A percentile compares a stretch with the other conserved stretches of the same genome.
Evolutionary conservation across 2,329 filamentous ascomycete species (phyloP).

Genomic region (Sclerotiophoma versabilis): DNA sequence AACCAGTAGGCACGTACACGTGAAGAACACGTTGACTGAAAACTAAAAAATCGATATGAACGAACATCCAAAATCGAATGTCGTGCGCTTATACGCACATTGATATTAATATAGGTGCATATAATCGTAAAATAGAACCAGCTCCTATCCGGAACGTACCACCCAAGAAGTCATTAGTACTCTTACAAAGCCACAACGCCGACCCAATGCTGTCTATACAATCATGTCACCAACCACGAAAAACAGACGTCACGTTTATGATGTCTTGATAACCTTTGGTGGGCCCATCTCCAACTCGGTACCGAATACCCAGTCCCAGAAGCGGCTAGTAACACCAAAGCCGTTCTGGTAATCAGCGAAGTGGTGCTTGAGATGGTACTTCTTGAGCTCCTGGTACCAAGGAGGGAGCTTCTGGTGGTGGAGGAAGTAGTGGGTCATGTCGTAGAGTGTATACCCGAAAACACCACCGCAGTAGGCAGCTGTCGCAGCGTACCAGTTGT

Average conservation of each 20-base stretch:
- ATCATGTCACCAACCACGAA: not conserved
- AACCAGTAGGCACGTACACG: slow-evolving; percentile 1
- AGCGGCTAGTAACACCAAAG: slow-evolving; percentile 93
- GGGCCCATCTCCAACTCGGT: slow-evolving; percentile 72
- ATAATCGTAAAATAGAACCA: slow-evolving; percentile 2
- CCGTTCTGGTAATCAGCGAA: slow-evolving; percentile 98
- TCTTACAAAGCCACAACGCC: slow-evolving; percentile 9
- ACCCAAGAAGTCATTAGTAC: not conserved
- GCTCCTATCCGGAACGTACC: not conserved
- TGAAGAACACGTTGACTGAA: not conserved
- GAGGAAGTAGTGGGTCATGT: slow-evolving; percentile 97
- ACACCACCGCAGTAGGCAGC: slow-evolving; percentile 87
- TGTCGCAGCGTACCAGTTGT: slow-evolving; percentile 82
- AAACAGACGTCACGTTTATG: slow-evolving; percentile 6
- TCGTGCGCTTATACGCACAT: slow-evolving; percentile 10
- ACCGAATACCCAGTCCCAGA: slow-evolving; percentile 94
- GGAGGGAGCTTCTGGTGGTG: slow-evolving; percentile 91
- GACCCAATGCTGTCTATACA: slow-evolving; percentile 9
- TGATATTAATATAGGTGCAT: slow-evolving; percentile 11
- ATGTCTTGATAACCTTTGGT: slow-evolving; percentile 59
- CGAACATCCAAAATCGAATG: not conserved
- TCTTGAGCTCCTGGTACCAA: slow-evolving; percentile 93
- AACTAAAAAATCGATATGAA: too few species aligned
- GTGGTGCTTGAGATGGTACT: slow-evolving; percentile 96
- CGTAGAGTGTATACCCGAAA: slow-evolving; percentile 95